Evolutionary conservation across 441 rosid species (phyloP).

Genomic region (Bocquillonia castaneifolia): DNA sequence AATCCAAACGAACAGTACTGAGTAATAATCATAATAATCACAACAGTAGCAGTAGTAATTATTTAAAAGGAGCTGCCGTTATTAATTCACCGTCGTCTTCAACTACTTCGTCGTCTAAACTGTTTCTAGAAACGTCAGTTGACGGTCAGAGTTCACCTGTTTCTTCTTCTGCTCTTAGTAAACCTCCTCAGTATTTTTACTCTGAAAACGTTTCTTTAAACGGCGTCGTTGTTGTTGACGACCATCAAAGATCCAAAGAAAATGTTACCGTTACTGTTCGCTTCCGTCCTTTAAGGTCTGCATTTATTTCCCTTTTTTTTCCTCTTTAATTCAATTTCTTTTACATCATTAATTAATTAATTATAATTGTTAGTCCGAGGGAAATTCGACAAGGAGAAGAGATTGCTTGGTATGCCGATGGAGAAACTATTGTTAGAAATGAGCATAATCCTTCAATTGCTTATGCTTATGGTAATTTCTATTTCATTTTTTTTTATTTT

Average conservation of each 20-base stretch:
- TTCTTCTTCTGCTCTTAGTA: constrained; percentile 57
- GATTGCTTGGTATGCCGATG: constrained; percentile 99
- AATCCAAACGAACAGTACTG: constrained; percentile 52
- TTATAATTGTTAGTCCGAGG: constrained; percentile 58
- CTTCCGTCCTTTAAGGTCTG: constrained; percentile 92
- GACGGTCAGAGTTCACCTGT: constrained; percentile 97
- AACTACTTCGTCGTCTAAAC: constrained; percentile 86
- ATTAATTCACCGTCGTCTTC: constrained; percentile 77
- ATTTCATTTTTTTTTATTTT: background rate
- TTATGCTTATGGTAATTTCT: constrained; percentile 84
- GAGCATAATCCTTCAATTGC: constrained; percentile 85
- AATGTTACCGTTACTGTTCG: constrained; percentile 95
- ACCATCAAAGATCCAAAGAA: constrained; percentile 80
- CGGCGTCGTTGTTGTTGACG: no score
- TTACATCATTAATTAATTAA: background rate
- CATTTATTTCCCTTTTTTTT: constrained; percentile 1
- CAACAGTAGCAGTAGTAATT: constrained; percentile 23
- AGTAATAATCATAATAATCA: no score
- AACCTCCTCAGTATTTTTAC: constrained; percentile 50
- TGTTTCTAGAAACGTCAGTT: constrained; percentile 60
- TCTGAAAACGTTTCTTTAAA: constrained; percentile 42
- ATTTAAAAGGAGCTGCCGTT: constrained; percentile 41
- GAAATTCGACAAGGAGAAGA: constrained; percentile 98
- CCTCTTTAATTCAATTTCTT: background rate
- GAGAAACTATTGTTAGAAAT: constrained; percentile 84